Evolutionary conservation across 2,329 filamentous ascomycete species (phyloP).

Genomic region (Penicillium sp.): DNA sequence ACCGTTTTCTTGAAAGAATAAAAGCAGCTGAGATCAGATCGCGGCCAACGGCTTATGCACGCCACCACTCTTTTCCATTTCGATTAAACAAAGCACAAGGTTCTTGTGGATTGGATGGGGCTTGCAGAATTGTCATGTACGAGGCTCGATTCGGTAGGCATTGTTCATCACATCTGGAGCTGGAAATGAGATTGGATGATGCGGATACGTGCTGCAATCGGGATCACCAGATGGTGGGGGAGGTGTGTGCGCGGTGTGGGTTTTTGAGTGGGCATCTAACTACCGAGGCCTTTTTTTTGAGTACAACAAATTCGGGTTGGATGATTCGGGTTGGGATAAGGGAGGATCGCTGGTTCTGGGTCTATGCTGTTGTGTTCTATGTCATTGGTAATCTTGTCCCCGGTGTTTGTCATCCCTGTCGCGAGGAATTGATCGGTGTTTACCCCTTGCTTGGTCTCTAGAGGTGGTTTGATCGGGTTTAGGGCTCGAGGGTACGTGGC

Average conservation of each 20-base stretch:
- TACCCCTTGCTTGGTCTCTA: conserved; percentile 17
- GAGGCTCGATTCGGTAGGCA: background rate
- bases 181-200: background rate
- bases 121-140: background rate
- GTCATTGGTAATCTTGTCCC: background rate
- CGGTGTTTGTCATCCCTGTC: conserved; percentile 9
- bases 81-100: background rate
- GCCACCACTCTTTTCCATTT: background rate
- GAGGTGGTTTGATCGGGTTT: background rate
- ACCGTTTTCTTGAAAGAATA: background rate
- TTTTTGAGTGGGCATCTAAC: background rate
- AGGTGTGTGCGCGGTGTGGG: background rate
- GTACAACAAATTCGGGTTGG: no score
- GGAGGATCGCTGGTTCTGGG: background rate
- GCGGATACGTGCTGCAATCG: background rate
- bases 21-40: conserved; percentile 6
- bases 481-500: conserved; percentile 9
- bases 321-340: background rate
- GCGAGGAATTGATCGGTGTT: conserved; percentile 3
- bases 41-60: conserved; percentile 7
- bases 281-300: background rate
- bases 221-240: conserved; percentile 1
- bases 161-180: background rate
- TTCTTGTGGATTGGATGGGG: background rate
- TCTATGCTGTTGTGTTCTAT: background rate